Conservation (phyloP, 352 stramenopile species). For the Globisporangium emineosum region DNA sequence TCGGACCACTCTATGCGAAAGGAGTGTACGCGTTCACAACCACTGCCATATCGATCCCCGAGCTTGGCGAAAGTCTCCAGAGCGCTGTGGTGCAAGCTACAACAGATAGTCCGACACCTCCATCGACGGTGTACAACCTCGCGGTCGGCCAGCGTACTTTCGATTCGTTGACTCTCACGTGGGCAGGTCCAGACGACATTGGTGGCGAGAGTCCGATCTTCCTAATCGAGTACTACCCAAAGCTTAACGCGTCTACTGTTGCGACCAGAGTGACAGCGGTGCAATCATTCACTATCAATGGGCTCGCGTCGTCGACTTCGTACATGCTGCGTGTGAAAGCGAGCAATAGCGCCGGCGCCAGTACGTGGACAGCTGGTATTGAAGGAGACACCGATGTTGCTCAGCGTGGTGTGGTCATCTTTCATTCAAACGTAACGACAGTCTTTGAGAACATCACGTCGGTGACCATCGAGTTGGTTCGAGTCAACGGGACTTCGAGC, state of each 20-base stretch:
- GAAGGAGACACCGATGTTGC: conserved; percentile 40
- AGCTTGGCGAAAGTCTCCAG: conserved; percentile 30
- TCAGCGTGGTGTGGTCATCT: conserved; percentile 34
- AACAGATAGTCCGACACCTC: conserved; percentile 31
- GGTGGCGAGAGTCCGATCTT: conserved; percentile 38
- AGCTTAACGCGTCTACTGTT: neutral
- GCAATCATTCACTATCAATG: conserved; percentile 18
- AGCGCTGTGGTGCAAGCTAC: conserved; percentile 25
- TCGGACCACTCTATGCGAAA: conserved; percentile 28
- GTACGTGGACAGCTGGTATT: conserved; percentile 29
- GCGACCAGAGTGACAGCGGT: neutral
- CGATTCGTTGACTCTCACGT: conserved; percentile 34
- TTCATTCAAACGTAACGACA: conserved; percentile 16
- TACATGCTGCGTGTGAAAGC: conserved; percentile 38
- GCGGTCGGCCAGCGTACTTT: conserved; percentile 19
- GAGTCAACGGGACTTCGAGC: conserved; percentile 44
- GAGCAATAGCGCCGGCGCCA: conserved; percentile 35
- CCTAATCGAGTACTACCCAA: conserved; percentile 28
- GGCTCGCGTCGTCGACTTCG: conserved; percentile 28
- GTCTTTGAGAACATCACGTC: conserved; percentile 42
- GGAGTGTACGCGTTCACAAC: conserved; percentile 33
- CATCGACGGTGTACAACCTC: conserved; percentile 36
- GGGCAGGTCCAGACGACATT: conserved; percentile 34
- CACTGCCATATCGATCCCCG: conserved; percentile 25
- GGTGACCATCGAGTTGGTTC: conserved; percentile 33